A percentile compares a stretch with the other conserved stretches of the same genome.
Conservation (phyloP, 768 basidiomycete species). For the Xerocomellus amylosporus region DNA sequence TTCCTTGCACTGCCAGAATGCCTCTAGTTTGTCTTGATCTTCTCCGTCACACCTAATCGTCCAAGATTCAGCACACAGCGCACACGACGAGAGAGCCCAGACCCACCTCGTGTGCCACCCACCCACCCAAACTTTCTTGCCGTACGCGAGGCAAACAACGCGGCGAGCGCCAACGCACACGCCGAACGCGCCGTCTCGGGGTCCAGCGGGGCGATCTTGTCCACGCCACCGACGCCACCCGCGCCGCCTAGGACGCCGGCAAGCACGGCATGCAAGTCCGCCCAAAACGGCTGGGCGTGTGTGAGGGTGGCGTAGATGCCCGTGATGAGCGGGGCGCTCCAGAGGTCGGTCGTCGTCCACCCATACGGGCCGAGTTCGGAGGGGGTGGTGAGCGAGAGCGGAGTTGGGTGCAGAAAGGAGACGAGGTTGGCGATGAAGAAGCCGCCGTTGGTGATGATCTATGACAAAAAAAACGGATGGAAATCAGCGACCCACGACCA, state of each 20-base stretch:
- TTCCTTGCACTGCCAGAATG: not conserved
- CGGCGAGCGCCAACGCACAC: conserved; percentile 63
- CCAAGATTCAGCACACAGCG: not conserved
- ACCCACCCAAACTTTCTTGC: conserved; percentile 55
- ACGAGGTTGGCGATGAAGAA: conserved; percentile 77
- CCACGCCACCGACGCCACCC: conserved; percentile 10
- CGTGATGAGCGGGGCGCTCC: conserved; percentile 79
- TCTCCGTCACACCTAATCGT: conserved; percentile 13
- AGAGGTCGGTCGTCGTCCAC: conserved; percentile 83
- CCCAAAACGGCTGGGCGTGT: conserved; percentile 85
- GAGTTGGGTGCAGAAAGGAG: conserved; percentile 71
- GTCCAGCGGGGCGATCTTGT: conserved; percentile 48
- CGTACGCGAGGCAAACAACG: conserved; percentile 61
- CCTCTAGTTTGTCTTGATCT: conserved; percentile 29
- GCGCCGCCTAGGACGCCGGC: conserved; percentile 42
- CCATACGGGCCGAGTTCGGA: conserved; percentile 78
- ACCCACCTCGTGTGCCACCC: conserved; percentile 20
- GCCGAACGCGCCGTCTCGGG: conserved; percentile 65
- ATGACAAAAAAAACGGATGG: not conserved
- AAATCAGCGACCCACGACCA: not conserved
- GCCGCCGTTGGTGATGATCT: conserved; percentile 76
- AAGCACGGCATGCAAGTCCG: conserved; percentile 51
- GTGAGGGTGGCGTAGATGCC: conserved; percentile 79
- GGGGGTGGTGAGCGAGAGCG: conserved; percentile 69
- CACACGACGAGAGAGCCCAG: too few species aligned